Conservation (phyloP, 139 green algal genomes). For the Zygnema cylindricum region DNA sequence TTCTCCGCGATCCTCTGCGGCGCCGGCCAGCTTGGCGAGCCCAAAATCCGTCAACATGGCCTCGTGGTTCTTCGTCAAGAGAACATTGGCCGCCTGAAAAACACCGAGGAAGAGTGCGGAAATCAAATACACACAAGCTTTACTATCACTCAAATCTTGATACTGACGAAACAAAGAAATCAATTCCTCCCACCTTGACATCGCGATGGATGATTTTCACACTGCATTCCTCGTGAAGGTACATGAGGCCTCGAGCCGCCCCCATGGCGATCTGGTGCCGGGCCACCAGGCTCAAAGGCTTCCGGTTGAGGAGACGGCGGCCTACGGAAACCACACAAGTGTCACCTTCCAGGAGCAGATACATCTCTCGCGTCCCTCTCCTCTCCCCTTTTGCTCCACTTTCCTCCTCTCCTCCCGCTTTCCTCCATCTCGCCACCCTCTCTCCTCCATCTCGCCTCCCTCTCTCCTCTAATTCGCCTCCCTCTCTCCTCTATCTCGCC, state of each 20-base stretch:
- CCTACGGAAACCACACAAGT: not conserved
- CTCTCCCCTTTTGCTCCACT: too few relatives aligned
- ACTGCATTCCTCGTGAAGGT: constrained; percentile 78
- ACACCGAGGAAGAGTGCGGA: not conserved
- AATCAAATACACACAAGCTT: not conserved
- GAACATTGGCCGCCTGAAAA: constrained; percentile 30
- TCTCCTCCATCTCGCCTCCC: not conserved
- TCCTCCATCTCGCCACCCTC: too few relatives aligned
- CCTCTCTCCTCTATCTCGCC: not conserved
- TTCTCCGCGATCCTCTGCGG: not conserved
- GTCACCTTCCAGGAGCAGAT: too few relatives aligned
- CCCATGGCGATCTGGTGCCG: constrained; percentile 38
- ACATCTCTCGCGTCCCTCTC: too few relatives aligned
- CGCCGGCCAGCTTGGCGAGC: not conserved
- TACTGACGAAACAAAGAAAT: too few relatives aligned
- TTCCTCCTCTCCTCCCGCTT: too few relatives aligned
- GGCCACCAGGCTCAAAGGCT: not conserved
- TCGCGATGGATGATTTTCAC: constrained; percentile 84
- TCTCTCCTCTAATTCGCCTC: not conserved
- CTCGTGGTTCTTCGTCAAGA: not conserved
- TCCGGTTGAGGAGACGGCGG: not conserved
- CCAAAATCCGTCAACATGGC: constrained; percentile 34
- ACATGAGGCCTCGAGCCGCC: constrained; percentile 50
- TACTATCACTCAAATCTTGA: not conserved
- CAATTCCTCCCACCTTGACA: constrained; percentile 75